Conservation (phyloP, 1,139 yeast species). For the Spathaspora sp. region DNA sequence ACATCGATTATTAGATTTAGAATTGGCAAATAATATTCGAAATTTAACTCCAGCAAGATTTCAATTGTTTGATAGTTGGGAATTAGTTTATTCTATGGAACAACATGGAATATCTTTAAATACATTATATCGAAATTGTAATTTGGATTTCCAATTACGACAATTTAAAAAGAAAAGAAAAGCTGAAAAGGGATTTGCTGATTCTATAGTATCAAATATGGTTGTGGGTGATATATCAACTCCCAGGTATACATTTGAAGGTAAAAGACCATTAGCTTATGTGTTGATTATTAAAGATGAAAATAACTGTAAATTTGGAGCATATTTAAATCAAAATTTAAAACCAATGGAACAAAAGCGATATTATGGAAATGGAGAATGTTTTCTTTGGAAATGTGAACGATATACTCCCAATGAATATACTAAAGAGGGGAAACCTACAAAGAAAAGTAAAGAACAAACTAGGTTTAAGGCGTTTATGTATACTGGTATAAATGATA, state of each 20-base stretch:
- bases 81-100: constrained; percentile 74
- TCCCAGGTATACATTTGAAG: constrained; percentile 15
- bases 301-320: constrained; percentile 71
- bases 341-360: constrained; percentile 68
- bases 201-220: constrained; percentile 34
- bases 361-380: constrained; percentile 92
- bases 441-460: constrained; percentile 10
- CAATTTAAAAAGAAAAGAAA: constrained; percentile 18
- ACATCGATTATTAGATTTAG: constrained; percentile 53
- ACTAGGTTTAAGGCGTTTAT: constrained; percentile 75
- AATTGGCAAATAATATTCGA: constrained; percentile 74
- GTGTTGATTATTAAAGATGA: constrained; percentile 67
- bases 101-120: constrained; percentile 88
- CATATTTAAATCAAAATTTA: constrained; percentile 73
- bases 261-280: constrained; percentile 59
- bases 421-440: constrained; percentile 2
- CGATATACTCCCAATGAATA: constrained; percentile 22
- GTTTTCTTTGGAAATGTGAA: constrained; percentile 83
- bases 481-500: constrained; percentile 87
- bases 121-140: constrained; percentile 58
- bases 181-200: constrained; percentile 37
- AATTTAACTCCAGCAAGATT: constrained; percentile 72
- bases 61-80: constrained; percentile 79
- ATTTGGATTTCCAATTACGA: constrained; percentile 32
- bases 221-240: constrained; percentile 22